Evolutionary conservation across 2,329 filamentous ascomycete species (phyloP).

Genomic region (Scedosporium apiospermum): DNA sequence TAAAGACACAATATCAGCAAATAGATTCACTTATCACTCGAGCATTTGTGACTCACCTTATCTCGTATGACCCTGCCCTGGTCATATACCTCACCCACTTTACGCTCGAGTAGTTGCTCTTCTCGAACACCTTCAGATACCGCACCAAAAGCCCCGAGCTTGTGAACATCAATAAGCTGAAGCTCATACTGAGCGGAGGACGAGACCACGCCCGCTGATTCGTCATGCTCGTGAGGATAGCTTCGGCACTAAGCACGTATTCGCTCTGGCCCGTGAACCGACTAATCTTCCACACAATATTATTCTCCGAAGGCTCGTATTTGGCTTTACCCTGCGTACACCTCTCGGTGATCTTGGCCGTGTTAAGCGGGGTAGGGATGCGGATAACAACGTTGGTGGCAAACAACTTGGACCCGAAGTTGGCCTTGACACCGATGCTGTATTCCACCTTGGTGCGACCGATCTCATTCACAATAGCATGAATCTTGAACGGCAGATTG

Average conservation of each 20-base stretch:
- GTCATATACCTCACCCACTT: constrained; percentile 99
- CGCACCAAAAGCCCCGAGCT: constrained; percentile 85
- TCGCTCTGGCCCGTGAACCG: constrained; percentile 98
- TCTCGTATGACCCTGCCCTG: constrained; percentile 92
- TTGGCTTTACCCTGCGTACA: constrained; percentile 96
- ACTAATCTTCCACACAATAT: constrained; percentile 98
- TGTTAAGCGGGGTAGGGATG: constrained; percentile 94
- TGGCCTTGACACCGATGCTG: constrained; percentile 93
- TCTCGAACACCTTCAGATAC: constrained; percentile 98
- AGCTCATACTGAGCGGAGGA: constrained; percentile 83
- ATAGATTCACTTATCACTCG: background rate
- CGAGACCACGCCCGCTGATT: constrained; percentile 96
- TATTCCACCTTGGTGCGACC: constrained; percentile 98
- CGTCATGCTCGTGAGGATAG: constrained; percentile 90
- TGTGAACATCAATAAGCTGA: constrained; percentile 96
- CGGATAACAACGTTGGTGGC: constrained; percentile 92
- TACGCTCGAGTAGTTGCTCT: constrained; percentile 96
- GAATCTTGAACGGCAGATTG: constrained; percentile 96
- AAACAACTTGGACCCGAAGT: constrained; percentile 93
- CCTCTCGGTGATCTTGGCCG: constrained; percentile 83
- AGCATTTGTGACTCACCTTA: constrained; percentile 47
- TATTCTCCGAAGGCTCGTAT: constrained; percentile 96
- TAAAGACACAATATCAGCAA: no score
- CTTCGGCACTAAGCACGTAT: constrained; percentile 89
- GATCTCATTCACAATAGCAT: constrained; percentile 95